These are phyloP conservation scores for Limtongia smithiae DNA, from an alignment of 805 yeast genomes.

Conservation along the genomic window DNA sequence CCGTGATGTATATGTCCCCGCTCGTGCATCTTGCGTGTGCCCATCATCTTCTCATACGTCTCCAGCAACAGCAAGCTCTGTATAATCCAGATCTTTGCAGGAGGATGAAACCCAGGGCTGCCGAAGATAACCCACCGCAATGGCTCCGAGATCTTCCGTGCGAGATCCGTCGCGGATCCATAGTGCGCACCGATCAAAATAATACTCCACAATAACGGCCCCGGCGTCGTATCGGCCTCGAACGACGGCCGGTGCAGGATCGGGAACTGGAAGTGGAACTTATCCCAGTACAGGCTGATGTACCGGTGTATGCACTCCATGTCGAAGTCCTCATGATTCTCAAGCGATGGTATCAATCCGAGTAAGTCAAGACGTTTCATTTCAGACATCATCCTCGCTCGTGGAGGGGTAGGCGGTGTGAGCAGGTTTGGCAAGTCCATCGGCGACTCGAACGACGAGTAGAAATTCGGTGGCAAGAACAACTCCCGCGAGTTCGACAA, in stretches of 20 bases:
- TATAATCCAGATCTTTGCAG: constrained; percentile 70
- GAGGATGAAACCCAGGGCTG: constrained; percentile 69
- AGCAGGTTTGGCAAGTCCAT: constrained; percentile 42
- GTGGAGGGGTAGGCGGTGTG: constrained; percentile 38
- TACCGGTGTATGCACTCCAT: constrained; percentile 35
- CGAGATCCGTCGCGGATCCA: constrained; percentile 38
- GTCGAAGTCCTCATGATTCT: constrained; percentile 40
- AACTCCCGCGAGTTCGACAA: constrained; percentile 32
- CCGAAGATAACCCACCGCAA: constrained; percentile 68
- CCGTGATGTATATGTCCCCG: constrained; percentile 85
- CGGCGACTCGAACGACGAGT: constrained; percentile 34
- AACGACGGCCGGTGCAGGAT: constrained; percentile 59
- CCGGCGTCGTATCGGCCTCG: constrained; percentile 46
- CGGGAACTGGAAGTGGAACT: constrained; percentile 58
- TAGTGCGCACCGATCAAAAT: constrained; percentile 57
- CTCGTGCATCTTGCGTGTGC: constrained; percentile 69
- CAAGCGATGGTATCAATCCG: constrained; percentile 34
- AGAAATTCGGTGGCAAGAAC: constrained; percentile 30
- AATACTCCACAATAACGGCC: constrained; percentile 53
- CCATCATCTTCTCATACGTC: constrained; percentile 70
- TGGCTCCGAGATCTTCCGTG: constrained; percentile 51
- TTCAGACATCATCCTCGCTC: constrained; percentile 34
- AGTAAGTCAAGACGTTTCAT: constrained; percentile 34
- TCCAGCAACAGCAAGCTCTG: constrained; percentile 71
- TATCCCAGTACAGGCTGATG: constrained; percentile 48